A percentile compares a stretch with the other conserved stretches of the same genome.
Evolutionary conservation across 2,329 filamentous ascomycete genomes (phyloP).

Genomic region (Allantophomopsis cytisporea): DNA sequence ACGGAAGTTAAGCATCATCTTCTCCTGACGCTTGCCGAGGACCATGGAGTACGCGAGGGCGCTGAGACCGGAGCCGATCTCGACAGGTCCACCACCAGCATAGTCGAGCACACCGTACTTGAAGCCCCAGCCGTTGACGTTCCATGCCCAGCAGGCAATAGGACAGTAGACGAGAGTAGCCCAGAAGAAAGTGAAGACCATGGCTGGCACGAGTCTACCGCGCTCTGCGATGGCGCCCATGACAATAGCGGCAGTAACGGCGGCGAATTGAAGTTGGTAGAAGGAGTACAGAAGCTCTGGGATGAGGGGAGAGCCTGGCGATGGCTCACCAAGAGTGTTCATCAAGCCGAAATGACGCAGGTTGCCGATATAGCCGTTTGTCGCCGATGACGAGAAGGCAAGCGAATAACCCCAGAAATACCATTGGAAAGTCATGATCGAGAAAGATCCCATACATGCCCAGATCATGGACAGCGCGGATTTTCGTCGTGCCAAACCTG

Average conservation of each 20-base stretch:
- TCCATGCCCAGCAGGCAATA: constrained; percentile 94
- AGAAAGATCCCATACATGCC: constrained; percentile 90
- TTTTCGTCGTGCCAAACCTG: constrained; percentile 91
- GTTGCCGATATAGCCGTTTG: constrained; percentile 85
- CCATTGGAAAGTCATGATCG: constrained; percentile 93
- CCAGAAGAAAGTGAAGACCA: constrained; percentile 96
- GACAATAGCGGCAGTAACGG: constrained; percentile 80
- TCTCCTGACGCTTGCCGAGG: constrained; percentile 90
- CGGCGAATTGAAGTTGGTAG: constrained; percentile 97
- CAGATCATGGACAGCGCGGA: constrained; percentile 94
- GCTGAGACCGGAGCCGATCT: constrained; percentile 87
- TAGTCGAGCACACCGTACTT: constrained; percentile 91
- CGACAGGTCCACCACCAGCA: constrained; percentile 90
- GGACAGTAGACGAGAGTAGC: constrained; percentile 96
- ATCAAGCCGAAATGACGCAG: constrained; percentile 78
- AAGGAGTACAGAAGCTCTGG: constrained; percentile 87
- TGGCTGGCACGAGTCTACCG: constrained; percentile 79
- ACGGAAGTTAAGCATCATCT: constrained; percentile 99
- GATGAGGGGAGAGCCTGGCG: constrained; percentile 75
- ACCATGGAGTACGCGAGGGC: constrained; percentile 93
- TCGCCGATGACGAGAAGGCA: constrained; percentile 71
- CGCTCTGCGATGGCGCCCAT: constrained; percentile 89
- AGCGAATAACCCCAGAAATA: constrained; percentile 99
- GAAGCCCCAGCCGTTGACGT: constrained; percentile 83
- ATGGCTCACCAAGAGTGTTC: constrained; percentile 73